Evolutionary conservation across 2,329 filamentous ascomycete genomes (phyloP).

Genomic region (Diaporthe sp.): DNA sequence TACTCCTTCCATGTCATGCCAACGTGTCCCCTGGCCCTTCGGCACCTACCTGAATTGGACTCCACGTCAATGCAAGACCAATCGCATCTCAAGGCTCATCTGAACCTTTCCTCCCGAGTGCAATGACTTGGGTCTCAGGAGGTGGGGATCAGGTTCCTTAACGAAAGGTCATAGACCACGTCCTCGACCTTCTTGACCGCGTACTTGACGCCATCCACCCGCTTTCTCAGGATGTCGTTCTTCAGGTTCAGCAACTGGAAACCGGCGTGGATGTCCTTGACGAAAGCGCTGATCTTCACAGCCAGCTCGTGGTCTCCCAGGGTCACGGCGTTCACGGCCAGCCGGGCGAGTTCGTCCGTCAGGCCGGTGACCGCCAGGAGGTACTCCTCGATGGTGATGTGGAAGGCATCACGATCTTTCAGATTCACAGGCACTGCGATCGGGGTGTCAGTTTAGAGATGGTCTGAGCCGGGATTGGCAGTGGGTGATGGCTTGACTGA

Average conservation of each 20-base stretch:
- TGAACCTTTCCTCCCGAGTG: background rate
- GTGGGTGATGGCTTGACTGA: slow-evolving; percentile 54
- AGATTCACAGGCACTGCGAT: slow-evolving; percentile 86
- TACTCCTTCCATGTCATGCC: no score
- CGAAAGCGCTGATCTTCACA: slow-evolving; percentile 88
- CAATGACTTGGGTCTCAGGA: slow-evolving; percentile 13
- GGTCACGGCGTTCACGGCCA: slow-evolving; percentile 95
- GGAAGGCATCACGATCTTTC: slow-evolving; percentile 91
- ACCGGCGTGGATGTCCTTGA: slow-evolving; percentile 95
- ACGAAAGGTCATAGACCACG: slow-evolving; percentile 93
- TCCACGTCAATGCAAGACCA: background rate
- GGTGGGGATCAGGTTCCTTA: slow-evolving; percentile 83
- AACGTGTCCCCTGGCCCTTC: background rate
- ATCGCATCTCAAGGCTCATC: background rate
- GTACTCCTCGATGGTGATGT: slow-evolving; percentile 97
- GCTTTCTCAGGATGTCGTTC: slow-evolving; percentile 90
- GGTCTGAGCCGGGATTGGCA: background rate
- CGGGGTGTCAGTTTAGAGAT: slow-evolving; percentile 17
- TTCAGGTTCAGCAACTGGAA: slow-evolving; percentile 98
- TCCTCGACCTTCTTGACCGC: slow-evolving; percentile 98
- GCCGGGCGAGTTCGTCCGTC: slow-evolving; percentile 89
- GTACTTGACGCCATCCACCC: slow-evolving; percentile 96
- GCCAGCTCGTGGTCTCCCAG: slow-evolving; percentile 89
- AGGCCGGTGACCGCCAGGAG: slow-evolving; percentile 88
- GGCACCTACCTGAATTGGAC: background rate